Evolutionary conservation across 805 yeast genomes (phyloP), one percentile per base, ranked within the genome.

Genomic region (Suhomyces sp.): DNA sequence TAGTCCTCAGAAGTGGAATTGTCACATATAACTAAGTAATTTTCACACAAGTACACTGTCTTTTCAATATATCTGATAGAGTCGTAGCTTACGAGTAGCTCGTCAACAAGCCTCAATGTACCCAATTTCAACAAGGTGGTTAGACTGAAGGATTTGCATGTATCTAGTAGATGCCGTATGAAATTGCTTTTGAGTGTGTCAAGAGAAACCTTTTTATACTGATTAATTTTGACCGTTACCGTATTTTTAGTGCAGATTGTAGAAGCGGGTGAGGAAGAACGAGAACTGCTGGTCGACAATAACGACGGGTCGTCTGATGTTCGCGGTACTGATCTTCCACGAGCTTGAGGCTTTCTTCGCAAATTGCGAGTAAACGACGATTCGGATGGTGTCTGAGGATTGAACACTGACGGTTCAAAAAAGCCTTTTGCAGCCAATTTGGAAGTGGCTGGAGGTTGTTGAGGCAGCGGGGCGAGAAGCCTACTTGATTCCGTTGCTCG

Each of bases 21-120:
- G 4, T 57, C 53, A 59, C 69, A 67, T 6, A 71, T 44, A 10
- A 70, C 61, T 33, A 74, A 50, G 53, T 61, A 68, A 43, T 73
- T 64, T 15, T 68, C 63, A 55, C 75, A 75, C 3, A 75, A 57
- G 47, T 70, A 75, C 6, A 67, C 70, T 4, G 53, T 60, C 19
- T 46, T 52, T 33, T 54, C 47, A 9, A 22, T 31, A 21, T 48
- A 55, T 3, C 44, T 35, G 2, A 25, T 22, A 6, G 53, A 58
- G 29, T 57, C 57, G 17, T 52, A 49, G 21, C 67, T 61, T 2
- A 71, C 68, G 4, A 53, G 50, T 8, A 75, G 58, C 10, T 53
- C 53, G 57, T 75, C 79, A 5, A 68, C 77, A 20, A 75, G 54
- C 21, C 78, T 59, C 43, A 75, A 61, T 2, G 60, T 53, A 1